Evolutionary conservation across 305 asterid species (phyloP).

Genomic region (Fraxinus dipetala): DNA sequence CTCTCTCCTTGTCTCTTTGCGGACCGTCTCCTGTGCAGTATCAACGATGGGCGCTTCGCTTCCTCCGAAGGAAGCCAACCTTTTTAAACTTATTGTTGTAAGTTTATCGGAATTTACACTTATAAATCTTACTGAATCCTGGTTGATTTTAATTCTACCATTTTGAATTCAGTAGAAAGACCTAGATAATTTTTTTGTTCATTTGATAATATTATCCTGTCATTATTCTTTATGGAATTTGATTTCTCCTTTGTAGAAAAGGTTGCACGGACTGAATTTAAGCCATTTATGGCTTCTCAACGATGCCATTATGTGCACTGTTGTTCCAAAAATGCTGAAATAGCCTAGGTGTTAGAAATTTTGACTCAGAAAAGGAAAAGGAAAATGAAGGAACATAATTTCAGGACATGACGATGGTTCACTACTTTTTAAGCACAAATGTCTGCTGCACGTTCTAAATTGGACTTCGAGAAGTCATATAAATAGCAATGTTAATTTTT

Average conservation of each 20-base stretch:
- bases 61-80: constrained; percentile 97
- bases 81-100: constrained; percentile 95
- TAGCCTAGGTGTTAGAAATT: neutral
- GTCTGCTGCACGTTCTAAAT: neutral
- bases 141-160: constrained; percentile 6
- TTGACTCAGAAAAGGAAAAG: neutral
- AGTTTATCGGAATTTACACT: constrained; percentile 29
- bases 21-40: constrained; percentile 19
- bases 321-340: neutral
- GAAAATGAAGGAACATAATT: neutral
- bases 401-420: neutral
- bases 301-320: neutral
- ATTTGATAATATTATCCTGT: neutral
- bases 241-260: neutral
- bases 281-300: neutral
- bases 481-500: neutral
- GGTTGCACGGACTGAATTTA: neutral
- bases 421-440: neutral
- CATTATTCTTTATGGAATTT: neutral
- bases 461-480: neutral
- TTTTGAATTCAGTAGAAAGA: constrained; percentile 26
- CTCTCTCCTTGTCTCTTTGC: constrained; percentile 15
- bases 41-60: constrained; percentile 85
- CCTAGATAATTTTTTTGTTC: constrained; percentile 27
- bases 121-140: constrained; percentile 5